Evolutionary conservation across 2,329 filamentous ascomycete genomes (phyloP).

Genomic region (Celoporthe dispersa): DNA sequence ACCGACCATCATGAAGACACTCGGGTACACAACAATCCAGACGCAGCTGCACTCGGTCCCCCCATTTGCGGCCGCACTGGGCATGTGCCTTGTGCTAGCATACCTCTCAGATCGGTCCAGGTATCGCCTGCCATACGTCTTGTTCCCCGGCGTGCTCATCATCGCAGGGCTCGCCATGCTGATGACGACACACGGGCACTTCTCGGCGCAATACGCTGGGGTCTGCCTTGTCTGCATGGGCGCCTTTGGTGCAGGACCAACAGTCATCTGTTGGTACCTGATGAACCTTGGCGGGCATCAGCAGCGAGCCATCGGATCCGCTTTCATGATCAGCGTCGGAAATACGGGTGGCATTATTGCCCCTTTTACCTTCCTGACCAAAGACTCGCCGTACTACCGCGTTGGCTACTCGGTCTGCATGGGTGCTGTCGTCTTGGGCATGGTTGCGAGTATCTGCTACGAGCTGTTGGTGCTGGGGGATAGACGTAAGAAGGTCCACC

Average conservation of each 20-base stretch:
- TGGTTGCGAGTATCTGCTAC: not conserved
- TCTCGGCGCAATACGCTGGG: not conserved
- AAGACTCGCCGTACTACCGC: not conserved
- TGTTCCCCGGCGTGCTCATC: not conserved
- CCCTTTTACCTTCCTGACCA: not conserved
- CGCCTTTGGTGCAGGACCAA: not conserved
- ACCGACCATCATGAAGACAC: not conserved
- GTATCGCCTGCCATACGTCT: not conserved
- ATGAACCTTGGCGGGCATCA: not conserved
- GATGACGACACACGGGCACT: not conserved
- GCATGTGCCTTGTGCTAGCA: not conserved
- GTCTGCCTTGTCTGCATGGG: not conserved
- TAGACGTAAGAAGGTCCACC: slow-evolving; percentile 5
- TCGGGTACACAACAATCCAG: not conserved
- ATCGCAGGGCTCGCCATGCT: not conserved
- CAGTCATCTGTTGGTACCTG: not conserved
- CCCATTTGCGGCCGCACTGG: not conserved
- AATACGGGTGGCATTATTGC: not conserved
- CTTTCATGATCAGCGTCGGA: not conserved
- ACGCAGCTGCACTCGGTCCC: not conserved
- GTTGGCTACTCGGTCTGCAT: not conserved
- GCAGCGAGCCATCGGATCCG: not conserved
- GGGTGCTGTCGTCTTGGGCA: not conserved
- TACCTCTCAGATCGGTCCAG: not conserved
- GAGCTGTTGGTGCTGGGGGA: slow-evolving; percentile 6